Conservation (phyloP, 2,329 filamentous ascomycete genomes). For the Diaporthe sp. region DNA sequence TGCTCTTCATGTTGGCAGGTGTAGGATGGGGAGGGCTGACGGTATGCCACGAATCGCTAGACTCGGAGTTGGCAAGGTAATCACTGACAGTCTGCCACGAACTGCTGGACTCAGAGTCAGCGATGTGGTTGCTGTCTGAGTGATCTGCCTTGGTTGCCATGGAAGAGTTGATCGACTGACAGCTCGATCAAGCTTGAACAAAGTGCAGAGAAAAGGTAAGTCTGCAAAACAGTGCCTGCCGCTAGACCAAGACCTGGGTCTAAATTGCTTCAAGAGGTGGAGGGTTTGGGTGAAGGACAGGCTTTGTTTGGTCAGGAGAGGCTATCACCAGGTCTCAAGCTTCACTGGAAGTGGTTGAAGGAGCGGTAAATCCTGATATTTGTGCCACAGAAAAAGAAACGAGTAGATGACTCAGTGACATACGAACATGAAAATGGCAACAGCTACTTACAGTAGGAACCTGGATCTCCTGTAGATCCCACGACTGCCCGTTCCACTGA, state of each 20-base stretch:
- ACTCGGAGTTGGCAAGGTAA: conserved; percentile 27
- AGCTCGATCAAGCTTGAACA: not conserved
- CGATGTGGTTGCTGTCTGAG: not conserved
- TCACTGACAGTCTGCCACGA: conserved; percentile 1
- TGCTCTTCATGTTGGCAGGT: not conserved
- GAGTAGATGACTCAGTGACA: not conserved
- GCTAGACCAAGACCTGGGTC: not conserved
- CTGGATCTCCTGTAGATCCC: conserved; percentile 51
- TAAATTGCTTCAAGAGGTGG: not conserved
- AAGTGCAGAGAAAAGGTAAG: not conserved
- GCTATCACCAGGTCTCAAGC: not conserved
- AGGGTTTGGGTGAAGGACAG: not conserved
- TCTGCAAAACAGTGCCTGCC: not conserved
- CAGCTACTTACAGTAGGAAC: conserved; percentile 50
- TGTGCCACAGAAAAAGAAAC: not conserved
- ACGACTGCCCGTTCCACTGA: conserved; percentile 55
- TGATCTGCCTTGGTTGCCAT: conserved; percentile 13
- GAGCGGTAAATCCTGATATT: not conserved
- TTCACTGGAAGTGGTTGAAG: conserved; percentile 5
- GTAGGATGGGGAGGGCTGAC: not conserved
- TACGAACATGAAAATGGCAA: conserved; percentile 26
- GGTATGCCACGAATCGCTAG: conserved; percentile 23
- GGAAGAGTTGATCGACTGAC: not conserved
- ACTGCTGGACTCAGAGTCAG: conserved; percentile 26
- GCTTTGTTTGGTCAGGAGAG: not conserved